Evolutionary conservation across 139 green algal species (phyloP), one percentile per base, ranked within the genome.

Genomic region (Tetraselmis chui): DNA sequence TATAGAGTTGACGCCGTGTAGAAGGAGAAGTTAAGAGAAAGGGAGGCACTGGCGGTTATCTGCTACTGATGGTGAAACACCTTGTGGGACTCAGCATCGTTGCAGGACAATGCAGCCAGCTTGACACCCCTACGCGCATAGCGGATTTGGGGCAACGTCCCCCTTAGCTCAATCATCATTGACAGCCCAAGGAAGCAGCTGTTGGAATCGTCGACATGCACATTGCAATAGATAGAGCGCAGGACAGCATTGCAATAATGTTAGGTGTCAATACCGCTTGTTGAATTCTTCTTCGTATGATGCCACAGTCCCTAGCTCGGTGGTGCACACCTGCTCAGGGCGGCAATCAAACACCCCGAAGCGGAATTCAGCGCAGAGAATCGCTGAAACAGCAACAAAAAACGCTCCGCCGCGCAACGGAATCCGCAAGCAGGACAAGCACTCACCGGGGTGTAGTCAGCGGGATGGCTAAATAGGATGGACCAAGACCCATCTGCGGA

Each of bases 381-480:
- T 67, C 11, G 5, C 45, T 67, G 45, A 67, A 67, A 25, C 11
- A 67, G 18, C 45, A 67, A 67, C 11, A 18, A 5, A 82, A 18
- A 28, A 78, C 79, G 75, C 23, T 45, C 83, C 28, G 25, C 18
- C 23, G 74, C 25, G 28, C 5, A 5, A 2, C 28, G 26, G n/a
- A 11, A 23, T 31, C 23, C 18, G n/a, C n/a, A n/a, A 77, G n/a
- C 2, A 2, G 26, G 27, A 23, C 74, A 25, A 24, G 80, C 59
- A 31, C 82, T 84, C 1, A 86, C 83, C 23, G 89, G 89, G 0
- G 89, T 93, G 76, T 84, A 92, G 45, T 93, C 89, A 0, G 78
- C 82, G 32, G 89, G 91, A 77, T 93, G 90, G 75, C 76, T 88
- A 82, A 93, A 93, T 18, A 93, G 85, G 5, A 94, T 84, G 2